These are phyloP conservation scores for Asterionellopsis glacialis DNA, from an alignment of 108 stramenopile genomes.

Conservation along the genomic window DNA sequence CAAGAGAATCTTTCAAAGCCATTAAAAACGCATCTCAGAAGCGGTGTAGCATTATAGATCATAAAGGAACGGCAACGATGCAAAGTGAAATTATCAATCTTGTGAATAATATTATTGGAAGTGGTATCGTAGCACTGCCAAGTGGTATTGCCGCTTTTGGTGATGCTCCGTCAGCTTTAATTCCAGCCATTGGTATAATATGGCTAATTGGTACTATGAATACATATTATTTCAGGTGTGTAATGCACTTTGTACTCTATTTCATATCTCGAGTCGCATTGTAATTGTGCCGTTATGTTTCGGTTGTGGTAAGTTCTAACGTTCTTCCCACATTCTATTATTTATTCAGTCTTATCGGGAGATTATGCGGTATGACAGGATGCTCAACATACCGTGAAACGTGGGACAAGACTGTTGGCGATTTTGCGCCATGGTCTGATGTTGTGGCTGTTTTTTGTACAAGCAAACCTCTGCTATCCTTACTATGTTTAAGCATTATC, in stretches of 20 bases:
- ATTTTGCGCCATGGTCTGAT: constrained; percentile 62
- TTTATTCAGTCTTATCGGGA: constrained; percentile 83
- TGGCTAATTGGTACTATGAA: constrained; percentile 55
- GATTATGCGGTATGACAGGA: constrained; percentile 66
- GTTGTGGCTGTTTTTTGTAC: constrained; percentile 70
- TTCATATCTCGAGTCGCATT: too few relatives aligned
- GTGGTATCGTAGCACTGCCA: constrained; percentile 91
- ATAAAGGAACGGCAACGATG: constrained; percentile 55
- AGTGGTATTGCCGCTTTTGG: constrained; percentile 91
- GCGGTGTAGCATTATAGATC: too few relatives aligned
- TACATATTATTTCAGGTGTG: constrained; percentile 72
- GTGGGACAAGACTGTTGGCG: constrained; percentile 85
- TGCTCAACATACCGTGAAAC: constrained; percentile 83
- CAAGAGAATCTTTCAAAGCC: too few relatives aligned
- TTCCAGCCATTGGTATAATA: constrained; percentile 77
- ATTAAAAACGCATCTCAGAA: too few relatives aligned
- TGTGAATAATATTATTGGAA: constrained; percentile 84
- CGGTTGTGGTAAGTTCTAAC: too few relatives aligned
- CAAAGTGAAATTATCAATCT: constrained; percentile 75
- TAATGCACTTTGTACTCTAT: too few relatives aligned
- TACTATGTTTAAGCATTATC: constrained; percentile 91
- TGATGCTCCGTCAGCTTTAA: constrained; percentile 74
- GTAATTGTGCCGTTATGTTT: too few relatives aligned
- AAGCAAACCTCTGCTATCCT: constrained; percentile 72
- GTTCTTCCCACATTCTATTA: constrained; percentile 59